phyloP scores from a whole-genome alignment of 495 filamentous ascomycete species.

The Xylaria castorea region DNA sequence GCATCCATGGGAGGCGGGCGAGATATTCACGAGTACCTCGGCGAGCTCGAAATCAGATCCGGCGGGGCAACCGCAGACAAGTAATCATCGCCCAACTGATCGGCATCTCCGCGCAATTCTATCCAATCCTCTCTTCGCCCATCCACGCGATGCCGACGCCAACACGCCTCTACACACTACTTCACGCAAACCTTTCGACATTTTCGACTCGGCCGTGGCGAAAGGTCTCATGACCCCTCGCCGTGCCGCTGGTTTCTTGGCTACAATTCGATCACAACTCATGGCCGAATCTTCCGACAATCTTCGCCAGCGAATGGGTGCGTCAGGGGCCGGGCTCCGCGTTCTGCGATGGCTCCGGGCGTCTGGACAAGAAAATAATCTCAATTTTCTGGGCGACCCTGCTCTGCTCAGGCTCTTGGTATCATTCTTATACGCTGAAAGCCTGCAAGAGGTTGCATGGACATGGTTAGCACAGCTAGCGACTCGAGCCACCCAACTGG shows the following conservation, averaged over 20 bases:
- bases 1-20: constrained; percentile 54
- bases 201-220: constrained; percentile 48
- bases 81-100: constrained; percentile 47
- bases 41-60: constrained; percentile 33
- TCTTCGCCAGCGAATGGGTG: constrained; percentile 41
- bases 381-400: constrained; percentile 43
- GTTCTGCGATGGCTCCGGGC: constrained; percentile 60
- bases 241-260: constrained; percentile 50
- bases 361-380: constrained; percentile 49
- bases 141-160: constrained; percentile 18
- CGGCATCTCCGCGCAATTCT: constrained; percentile 69
- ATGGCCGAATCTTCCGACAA: constrained; percentile 35
- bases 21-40: constrained; percentile 29
- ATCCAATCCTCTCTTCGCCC: constrained; percentile 69
- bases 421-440: constrained; percentile 59
- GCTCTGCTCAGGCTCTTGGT: constrained; percentile 45
- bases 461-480: constrained; percentile 49
- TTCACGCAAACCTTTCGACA: constrained; percentile 36
- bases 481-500: constrained; percentile 20
- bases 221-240: constrained; percentile 54
- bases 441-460: constrained; percentile 50
- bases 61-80: constrained; percentile 26
- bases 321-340: constrained; percentile 49
- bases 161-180: background rate
- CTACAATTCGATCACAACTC: constrained; percentile 41